These are phyloP conservation scores for Zymoseptoria crescenta DNA, from an alignment of 2,329 filamentous ascomycete genomes.

Conservation along the genomic window DNA sequence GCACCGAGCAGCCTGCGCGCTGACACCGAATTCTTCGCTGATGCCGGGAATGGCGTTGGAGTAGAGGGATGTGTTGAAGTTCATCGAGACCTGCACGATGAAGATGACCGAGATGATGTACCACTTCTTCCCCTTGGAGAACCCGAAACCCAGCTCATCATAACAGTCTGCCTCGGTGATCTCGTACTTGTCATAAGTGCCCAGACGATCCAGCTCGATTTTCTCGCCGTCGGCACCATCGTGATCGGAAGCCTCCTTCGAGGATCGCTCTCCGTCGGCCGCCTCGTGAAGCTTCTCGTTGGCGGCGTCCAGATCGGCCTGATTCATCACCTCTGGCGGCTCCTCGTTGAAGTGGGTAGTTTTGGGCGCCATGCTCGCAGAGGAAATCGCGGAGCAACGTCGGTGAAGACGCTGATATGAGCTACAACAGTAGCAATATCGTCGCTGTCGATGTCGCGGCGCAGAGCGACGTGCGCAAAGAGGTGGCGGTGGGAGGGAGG, in stretches of 20 bases:
- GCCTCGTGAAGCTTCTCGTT: slow-evolving; percentile 23
- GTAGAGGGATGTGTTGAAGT: slow-evolving; percentile 51
- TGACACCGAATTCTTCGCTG: slow-evolving; percentile 39
- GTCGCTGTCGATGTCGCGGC: background rate
- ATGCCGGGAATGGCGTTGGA: slow-evolving; percentile 45
- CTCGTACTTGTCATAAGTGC: slow-evolving; percentile 38
- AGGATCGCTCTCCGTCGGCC: slow-evolving; percentile 10
- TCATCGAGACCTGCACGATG: slow-evolving; percentile 49
- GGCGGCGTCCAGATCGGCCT: slow-evolving; percentile 21
- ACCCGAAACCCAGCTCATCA: slow-evolving; percentile 39
- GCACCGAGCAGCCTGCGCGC: slow-evolving; percentile 40
- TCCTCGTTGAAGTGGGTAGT: slow-evolving; percentile 22
- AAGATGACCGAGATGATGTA: slow-evolving; percentile 45
- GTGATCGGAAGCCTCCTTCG: slow-evolving; percentile 16
- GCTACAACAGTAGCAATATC: background rate
- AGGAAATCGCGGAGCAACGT: too few species aligned
- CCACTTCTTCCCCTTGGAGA: slow-evolving; percentile 44
- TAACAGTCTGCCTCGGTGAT: slow-evolving; percentile 26
- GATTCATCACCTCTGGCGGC: slow-evolving; percentile 23
- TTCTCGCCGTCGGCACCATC: slow-evolving; percentile 9
- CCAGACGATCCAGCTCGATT: slow-evolving; percentile 24
- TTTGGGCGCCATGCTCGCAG: slow-evolving; percentile 2
- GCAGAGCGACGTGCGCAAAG: background rate
- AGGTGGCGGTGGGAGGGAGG: background rate
- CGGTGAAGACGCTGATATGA: background rate